Base-by-base conservation (phyloP, 176 grass and related monocot genomes). In the Triticum timopheevii region DNA sequence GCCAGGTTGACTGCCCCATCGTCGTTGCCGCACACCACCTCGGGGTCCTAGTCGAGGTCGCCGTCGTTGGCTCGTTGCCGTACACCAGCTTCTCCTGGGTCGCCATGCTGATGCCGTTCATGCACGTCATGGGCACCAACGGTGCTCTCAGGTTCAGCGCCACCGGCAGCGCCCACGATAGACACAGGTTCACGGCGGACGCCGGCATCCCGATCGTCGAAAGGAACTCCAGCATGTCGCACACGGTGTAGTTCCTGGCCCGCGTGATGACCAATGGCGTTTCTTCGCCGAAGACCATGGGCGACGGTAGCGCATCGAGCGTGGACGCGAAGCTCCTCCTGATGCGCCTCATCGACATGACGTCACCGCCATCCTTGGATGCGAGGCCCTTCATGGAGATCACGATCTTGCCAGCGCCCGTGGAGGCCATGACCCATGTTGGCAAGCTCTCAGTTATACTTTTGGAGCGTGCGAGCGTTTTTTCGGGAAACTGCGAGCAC, bases 191-290 rank as follows among this genome's bases (percentile, higher is more conserved):
- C 80, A 27, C 80, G 4, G 4, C 22, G 0, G 9, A n/a, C 28
- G 33, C 13, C 7, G 66, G 15, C 30, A 83, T 2, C 1, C 66
- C 80, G 13, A 7, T 9, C 3, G 47, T 66, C 22, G 1, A 2
- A 0, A 83, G 80, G 12, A 59, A 72, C 31, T 39, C 80, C 22
- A 49, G 80, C 10, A 71, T 83, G 80, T 83, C 80, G 20, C 36
- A 15, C 31, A 66, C 66, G 22, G 47, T 59, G 80, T 71, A 72
- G 66, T 59, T 72, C 31, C 17, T 40, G 22, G 13, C 13, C 15
- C 12, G 65, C 2, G 80, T 83, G 66, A 44, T 2, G 66, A 82
- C 80, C 80, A 82, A 31, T 3, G 45, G 65, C 12, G 47, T 67
- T 6, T 67, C 20, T 3, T 7, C 30, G 7, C 31, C 80, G 47